Evolutionary conservation across 768 basidiomycete species (phyloP), one percentile per base, ranked within the genome.

Genomic region (Termitomyces bulborhizus): DNA sequence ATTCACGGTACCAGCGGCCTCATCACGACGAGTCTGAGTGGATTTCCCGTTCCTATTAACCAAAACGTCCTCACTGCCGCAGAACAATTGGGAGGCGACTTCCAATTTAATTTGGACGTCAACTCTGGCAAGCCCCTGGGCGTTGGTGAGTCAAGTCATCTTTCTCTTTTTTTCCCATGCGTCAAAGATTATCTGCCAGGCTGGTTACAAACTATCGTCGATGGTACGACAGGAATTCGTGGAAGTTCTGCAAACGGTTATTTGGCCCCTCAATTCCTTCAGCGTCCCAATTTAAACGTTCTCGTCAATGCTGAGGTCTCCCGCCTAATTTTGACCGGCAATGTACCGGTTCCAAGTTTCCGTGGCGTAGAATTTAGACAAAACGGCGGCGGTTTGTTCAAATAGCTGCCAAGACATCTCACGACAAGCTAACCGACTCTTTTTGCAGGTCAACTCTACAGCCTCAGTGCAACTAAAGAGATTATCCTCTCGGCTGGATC

Each of bases 401-500:
- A 8, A 36, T 4, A 48, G 32, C 46, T 36, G 2, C 9, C n/a
- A 15, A 9, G 27, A 27, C 36, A 13, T 21, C 21, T 46, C 29
- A 18, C 42, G 6, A 29, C 13, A 34, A 1, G 4, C 16, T 4
- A 18, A 18, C 7, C 18, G 21, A 21, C 21, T 15, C 15, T 32
- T 21, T 36, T 21, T 11, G 18, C 49, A 57, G 55, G 47, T 18
- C 16, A 52, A 7, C 43, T 54, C 12, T 44, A 48, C 2, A 52
- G 41, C 29, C 43, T 66, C 2, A 66, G 54, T 1, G 84, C 83
- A 1, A 64, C 62, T 54, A 80, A 79, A 58, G 84, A 86, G 60
- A 71, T 86, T 46, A 72, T 86, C 11, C 60, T 86, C 6, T 66
- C 67, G 0, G 71, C 71, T 13, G 76, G 76, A 4, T 53, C 69